Evolutionary conservation across 2,329 filamentous ascomycete genomes (phyloP).

Genomic region (Exophiala calicioides): DNA sequence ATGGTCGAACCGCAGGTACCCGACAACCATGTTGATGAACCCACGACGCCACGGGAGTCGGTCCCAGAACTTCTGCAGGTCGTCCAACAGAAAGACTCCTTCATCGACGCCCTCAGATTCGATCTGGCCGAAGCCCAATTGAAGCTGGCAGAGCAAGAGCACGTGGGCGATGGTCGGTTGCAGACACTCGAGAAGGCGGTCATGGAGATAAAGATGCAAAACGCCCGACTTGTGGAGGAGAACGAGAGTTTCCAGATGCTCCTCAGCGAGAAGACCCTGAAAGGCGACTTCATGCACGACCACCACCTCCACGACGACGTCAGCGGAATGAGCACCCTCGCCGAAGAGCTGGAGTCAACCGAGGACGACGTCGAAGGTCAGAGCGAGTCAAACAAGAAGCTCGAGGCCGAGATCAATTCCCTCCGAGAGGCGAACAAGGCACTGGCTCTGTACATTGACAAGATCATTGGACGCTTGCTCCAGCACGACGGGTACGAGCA

Average conservation of each 20-base stretch:
- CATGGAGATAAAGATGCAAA: conserved; percentile 91
- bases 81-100: conserved; percentile 90
- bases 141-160: conserved; percentile 91
- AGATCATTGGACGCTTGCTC: conserved; percentile 93
- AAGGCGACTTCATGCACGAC: conserved; percentile 79
- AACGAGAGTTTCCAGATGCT: conserved; percentile 97
- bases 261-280: conserved; percentile 90
- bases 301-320: conserved; percentile 51
- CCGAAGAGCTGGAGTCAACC: conserved; percentile 79
- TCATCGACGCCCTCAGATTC: conserved; percentile 87
- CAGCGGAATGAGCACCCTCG: conserved; percentile 61
- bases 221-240: conserved; percentile 94
- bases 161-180: conserved; percentile 81
- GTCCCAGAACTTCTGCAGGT: conserved; percentile 51
- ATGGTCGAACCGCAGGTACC: background rate
- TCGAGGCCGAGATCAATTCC: conserved; percentile 76
- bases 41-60: background rate
- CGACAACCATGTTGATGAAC: conserved; percentile 2
- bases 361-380: conserved; percentile 64
- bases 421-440: conserved; percentile 96
- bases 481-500: conserved; percentile 94
- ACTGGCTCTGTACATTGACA: conserved; percentile 96
- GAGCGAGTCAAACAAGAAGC: conserved; percentile 61
- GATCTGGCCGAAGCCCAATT: conserved; percentile 95
- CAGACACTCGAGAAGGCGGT: conserved; percentile 88